Evolutionary conservation across 2,329 filamentous ascomycete genomes (phyloP).

Genomic region (Torrubiella hemipterigena): DNA sequence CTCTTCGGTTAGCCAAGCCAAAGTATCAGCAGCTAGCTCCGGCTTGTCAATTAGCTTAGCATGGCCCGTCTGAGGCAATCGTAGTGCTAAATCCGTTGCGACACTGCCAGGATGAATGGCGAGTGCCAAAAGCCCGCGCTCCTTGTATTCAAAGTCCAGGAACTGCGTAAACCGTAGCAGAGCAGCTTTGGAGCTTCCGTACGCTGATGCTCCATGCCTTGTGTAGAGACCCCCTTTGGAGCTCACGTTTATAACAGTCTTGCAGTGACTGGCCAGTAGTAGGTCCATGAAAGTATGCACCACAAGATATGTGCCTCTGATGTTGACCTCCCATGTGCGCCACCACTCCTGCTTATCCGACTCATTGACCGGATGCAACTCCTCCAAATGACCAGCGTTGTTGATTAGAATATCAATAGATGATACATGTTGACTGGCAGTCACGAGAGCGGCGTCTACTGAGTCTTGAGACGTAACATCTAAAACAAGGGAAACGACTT

Average conservation of each 20-base stretch:
- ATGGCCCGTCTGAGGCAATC: background rate
- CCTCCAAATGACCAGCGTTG: conserved; percentile 29
- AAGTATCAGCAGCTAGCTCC: conserved; percentile 26
- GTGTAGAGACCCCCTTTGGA: conserved; percentile 13
- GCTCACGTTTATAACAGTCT: conserved; percentile 35
- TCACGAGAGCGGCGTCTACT: conserved; percentile 15
- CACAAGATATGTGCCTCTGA: conserved; percentile 33
- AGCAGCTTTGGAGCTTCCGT: conserved; percentile 35
- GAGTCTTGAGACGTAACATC: conserved; percentile 22
- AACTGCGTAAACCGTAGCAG: conserved; percentile 34
- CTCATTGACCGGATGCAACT: conserved; percentile 19
- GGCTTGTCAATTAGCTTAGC: conserved; percentile 19
- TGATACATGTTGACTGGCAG: conserved; percentile 14
- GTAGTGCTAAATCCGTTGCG: conserved; percentile 16
- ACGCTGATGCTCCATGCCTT: conserved; percentile 23
- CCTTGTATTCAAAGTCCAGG: conserved; percentile 29
- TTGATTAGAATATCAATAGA: conserved; percentile 28
- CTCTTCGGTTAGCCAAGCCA: conserved; percentile 27
- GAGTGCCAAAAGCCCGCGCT: conserved; percentile 24
- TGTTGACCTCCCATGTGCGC: conserved; percentile 34
- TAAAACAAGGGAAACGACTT: conserved; percentile 25
- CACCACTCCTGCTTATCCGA: conserved; percentile 29
- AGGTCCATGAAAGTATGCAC: conserved; percentile 36
- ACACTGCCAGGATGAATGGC: conserved; percentile 24
- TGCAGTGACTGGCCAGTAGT: conserved; percentile 20